Evolutionary conservation across 768 basidiomycete genomes (phyloP).

Genomic region (Auricularia sp.): DNA sequence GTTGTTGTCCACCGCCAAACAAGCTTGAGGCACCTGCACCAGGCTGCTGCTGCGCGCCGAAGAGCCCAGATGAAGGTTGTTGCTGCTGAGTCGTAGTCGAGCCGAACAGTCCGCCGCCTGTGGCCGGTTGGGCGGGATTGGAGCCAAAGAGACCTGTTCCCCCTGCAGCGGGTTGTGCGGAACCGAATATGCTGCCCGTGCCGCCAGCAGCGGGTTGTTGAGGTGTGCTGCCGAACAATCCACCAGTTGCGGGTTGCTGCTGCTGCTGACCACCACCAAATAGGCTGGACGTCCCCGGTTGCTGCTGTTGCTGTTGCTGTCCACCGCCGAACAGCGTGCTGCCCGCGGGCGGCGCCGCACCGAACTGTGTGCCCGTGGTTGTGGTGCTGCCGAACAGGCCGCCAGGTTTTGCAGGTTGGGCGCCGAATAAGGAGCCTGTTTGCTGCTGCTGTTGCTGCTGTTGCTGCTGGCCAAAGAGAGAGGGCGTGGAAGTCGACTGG

Average conservation of each 20-base stretch:
- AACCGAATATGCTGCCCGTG: no score
- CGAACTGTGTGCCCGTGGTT: no score
- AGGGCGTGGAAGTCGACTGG: slow-evolving; percentile 7
- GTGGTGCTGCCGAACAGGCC: slow-evolving; percentile 6
- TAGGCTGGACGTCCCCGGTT: no score
- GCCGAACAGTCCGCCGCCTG: background rate
- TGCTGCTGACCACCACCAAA: background rate
- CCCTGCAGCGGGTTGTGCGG: no score
- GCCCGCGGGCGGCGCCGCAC: background rate
- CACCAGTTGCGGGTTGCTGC: slow-evolving; percentile 3
- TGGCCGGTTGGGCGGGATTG: background rate
- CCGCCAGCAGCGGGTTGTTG: no score
- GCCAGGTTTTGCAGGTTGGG: slow-evolving; percentile 3
- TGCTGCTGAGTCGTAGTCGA: no score
- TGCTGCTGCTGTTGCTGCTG: slow-evolving; percentile 12
- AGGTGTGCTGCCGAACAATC: slow-evolving; percentile 15
- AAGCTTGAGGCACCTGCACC: no score
- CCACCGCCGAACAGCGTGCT: slow-evolving; percentile 4
- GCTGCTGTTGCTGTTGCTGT: slow-evolving; percentile 7
- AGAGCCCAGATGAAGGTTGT: no score
- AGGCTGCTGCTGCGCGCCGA: background rate
- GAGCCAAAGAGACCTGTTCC: no score
- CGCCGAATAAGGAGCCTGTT: slow-evolving; percentile 17
- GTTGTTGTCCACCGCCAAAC: no score
- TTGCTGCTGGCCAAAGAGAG: slow-evolving; percentile 16